These are phyloP conservation scores for Galeopsis tetrahit DNA, from an alignment of 257 asterid genomes.

Conservation along the genomic window DNA sequence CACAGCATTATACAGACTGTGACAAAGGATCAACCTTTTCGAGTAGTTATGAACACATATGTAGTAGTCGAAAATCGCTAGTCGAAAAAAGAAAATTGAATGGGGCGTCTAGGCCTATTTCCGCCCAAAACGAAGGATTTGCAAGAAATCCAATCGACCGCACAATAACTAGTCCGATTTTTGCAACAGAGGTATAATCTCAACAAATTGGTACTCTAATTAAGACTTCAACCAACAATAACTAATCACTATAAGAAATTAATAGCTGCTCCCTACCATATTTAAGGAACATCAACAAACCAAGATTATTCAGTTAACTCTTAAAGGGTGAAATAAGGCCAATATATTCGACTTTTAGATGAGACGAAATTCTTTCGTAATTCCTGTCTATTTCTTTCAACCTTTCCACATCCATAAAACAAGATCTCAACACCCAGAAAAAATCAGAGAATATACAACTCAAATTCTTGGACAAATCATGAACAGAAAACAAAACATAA, in stretches of 20 bases:
- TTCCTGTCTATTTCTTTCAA: conserved; percentile 11
- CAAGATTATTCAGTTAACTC: conserved; percentile 12
- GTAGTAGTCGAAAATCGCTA: too few species aligned
- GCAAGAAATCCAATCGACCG: too few species aligned
- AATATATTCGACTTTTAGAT: too few species aligned
- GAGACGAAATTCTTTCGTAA: background rate
- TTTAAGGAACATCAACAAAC: background rate
- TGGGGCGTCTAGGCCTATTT: too few species aligned
- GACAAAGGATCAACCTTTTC: conserved; percentile 16
- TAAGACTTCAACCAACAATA: background rate
- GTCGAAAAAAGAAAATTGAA: too few species aligned
- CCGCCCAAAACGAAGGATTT: too few species aligned
- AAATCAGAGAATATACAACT: conserved; percentile 12
- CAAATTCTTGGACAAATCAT: conserved; percentile 23
- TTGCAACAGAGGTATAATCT: background rate
- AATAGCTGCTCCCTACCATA: background rate
- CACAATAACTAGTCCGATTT: too few species aligned
- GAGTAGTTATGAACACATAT: background rate
- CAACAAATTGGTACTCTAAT: background rate
- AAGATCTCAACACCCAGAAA: conserved; percentile 24
- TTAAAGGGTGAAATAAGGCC: background rate
- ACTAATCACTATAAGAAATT: background rate
- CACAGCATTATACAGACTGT: conserved; percentile 9
- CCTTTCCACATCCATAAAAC: background rate
- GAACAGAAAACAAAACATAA: background rate